Evolutionary conservation across 2,329 filamentous ascomycete species (phyloP), one percentile per base, ranked within the genome.

Genomic region (Xylaria sp.): DNA sequence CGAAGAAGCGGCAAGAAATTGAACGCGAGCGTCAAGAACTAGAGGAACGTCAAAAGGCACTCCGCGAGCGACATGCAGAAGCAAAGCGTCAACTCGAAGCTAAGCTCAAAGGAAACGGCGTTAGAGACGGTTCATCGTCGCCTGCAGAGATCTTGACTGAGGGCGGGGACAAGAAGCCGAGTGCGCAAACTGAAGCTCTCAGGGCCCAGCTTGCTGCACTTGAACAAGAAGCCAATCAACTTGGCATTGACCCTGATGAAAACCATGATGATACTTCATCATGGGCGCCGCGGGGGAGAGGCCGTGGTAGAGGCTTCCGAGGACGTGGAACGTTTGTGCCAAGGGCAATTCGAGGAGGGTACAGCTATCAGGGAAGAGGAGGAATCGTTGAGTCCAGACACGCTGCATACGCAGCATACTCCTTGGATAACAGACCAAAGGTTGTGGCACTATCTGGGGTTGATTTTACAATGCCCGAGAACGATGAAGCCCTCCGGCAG

Each of bases 381-480:
- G 75, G 76, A 10, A 77, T 75, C 29, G 72, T 78, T 7, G 79
- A 78, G 57, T 76, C 74, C 49, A 76, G 77, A 31, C 78, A 79
- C 7, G 84, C 85, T 2, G 85, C 84, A 0, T 89, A 89, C 71
- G 87, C 84, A 3, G 84, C 85, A 36, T 91, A 90, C 71, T 90
- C 90, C 20, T 83, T 96, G 25, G 92, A 96, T 74, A 94, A 94
- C 76, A 84, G 92, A 50, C 90, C 92, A 0, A 91, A 87, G 76
- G 89, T 85, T 68, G 81, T 96, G 10, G 84, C 86, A 5, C 79
- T 95, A 27, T 83, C 84, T 7, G 90, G 88, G 2, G 84, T 88
- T 11, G 88, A 89, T 77, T 89, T 90, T 74, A 88, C 89, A 3
- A 83, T 83, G 15, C 75, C 86, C 1, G 85, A 85, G 33, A 87